Percentiles rank a stretch among this genome's conserved stretches.
These are phyloP conservation scores for Colletotrichum eremochloae DNA, from an alignment of 2,329 filamentous ascomycete species.

Conservation along the genomic window DNA sequence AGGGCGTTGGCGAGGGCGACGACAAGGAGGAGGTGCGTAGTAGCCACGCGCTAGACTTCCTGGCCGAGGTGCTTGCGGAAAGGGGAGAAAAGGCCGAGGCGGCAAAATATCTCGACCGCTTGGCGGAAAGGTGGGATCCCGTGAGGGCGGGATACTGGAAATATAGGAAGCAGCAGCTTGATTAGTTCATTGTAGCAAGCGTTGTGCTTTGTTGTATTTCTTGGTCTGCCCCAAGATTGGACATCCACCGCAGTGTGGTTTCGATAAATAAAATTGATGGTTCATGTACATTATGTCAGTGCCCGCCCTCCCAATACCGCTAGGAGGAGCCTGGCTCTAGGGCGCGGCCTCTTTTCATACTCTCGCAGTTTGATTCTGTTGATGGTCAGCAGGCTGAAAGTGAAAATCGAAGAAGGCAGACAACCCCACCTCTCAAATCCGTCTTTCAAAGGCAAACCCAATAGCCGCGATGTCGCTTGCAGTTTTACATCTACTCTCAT, in stretches of 20 bases:
- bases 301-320: background rate
- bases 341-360: background rate
- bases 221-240: background rate
- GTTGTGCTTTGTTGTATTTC: constrained; percentile 4
- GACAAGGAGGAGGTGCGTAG: constrained; percentile 68
- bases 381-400: constrained; percentile 2
- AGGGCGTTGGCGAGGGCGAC: constrained; percentile 57
- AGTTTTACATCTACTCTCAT: background rate
- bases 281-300: background rate
- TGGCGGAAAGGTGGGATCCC: constrained; percentile 90
- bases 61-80: constrained; percentile 77
- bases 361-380: background rate
- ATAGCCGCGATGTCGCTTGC: background rate
- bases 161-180: constrained; percentile 57
- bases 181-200: constrained; percentile 1
- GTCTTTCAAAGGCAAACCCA: background rate
- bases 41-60: constrained; percentile 77
- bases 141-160: constrained; percentile 95
- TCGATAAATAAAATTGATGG: background rate
- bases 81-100: constrained; percentile 72
- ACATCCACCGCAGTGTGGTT: background rate
- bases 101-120: constrained; percentile 75
- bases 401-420: background rate
- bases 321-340: background rate
- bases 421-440: background rate